Conservation (phyloP, 352 stramenopile genomes). For the Globisporangium alternatum region DNA sequence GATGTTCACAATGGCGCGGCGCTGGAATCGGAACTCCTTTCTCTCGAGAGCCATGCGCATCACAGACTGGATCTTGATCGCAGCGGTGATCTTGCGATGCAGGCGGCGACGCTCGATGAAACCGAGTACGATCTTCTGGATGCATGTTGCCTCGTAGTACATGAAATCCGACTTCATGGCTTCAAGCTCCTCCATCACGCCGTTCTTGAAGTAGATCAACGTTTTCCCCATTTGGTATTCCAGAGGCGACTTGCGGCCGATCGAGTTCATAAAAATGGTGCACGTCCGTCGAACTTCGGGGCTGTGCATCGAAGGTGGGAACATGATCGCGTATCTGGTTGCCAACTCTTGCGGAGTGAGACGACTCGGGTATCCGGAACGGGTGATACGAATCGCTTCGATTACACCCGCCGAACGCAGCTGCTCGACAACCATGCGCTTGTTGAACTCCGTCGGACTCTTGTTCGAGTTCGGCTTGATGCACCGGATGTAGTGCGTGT, state of each 20-base stretch:
- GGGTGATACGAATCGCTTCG: conserved; percentile 91
- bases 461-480: conserved; percentile 90
- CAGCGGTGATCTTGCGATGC: conserved; percentile 57
- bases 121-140: conserved; percentile 78
- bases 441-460: conserved; percentile 82
- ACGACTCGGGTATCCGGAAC: conserved; percentile 90
- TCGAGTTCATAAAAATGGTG: conserved; percentile 76
- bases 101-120: conserved; percentile 79
- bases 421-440: conserved; percentile 90
- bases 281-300: conserved; percentile 75
- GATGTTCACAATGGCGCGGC: conserved; percentile 67
- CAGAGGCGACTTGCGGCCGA: conserved; percentile 77
- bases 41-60: conserved; percentile 73
- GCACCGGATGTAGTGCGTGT: conserved; percentile 87
- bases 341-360: conserved; percentile 83
- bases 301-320: conserved; percentile 85
- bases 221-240: conserved; percentile 93
- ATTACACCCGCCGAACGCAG: conserved; percentile 90
- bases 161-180: conserved; percentile 91
- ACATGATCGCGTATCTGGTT: conserved; percentile 87
- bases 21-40: conserved; percentile 68
- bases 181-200: conserved; percentile 94
- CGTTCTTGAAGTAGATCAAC: conserved; percentile 95
- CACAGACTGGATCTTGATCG: conserved; percentile 81
- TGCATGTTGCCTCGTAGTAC: conserved; percentile 86